Evolutionary conservation across 2,329 filamentous ascomycete genomes (phyloP).

Genomic region (Apiospora saccharicola): DNA sequence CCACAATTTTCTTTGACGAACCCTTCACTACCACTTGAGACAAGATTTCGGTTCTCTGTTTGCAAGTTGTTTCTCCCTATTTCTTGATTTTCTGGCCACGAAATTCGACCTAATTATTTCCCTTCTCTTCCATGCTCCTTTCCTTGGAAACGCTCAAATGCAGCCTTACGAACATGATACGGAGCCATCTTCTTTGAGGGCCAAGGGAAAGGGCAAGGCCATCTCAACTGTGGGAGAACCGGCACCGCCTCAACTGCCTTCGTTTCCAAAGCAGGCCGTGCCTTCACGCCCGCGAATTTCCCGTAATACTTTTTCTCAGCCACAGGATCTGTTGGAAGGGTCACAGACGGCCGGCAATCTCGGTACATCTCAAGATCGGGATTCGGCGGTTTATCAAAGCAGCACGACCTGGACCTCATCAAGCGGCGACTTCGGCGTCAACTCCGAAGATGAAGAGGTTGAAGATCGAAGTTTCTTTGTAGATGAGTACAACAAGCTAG

Average conservation of each 20-base stretch:
- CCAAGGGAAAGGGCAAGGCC: constrained; percentile 35
- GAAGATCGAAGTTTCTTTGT: constrained; percentile 58
- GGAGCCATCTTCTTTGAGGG: constrained; percentile 30
- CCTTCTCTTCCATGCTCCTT: not conserved
- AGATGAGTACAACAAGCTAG: constrained; percentile 66
- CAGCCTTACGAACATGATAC: constrained; percentile 40
- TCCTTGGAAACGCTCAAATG: constrained; percentile 34
- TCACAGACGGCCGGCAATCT: constrained; percentile 33
- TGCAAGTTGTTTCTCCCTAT: constrained; percentile 1
- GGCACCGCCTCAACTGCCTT: constrained; percentile 29
- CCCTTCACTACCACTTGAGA: not conserved
- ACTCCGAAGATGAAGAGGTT: constrained; percentile 58
- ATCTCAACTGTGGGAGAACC: constrained; percentile 29
- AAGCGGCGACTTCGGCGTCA: constrained; percentile 56
- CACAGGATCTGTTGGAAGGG: constrained; percentile 26
- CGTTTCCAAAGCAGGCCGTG: constrained; percentile 24
- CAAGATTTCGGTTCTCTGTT: not conserved
- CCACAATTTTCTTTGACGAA: constrained; percentile 16
- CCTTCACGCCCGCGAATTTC: constrained; percentile 24
- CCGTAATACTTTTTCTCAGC: constrained; percentile 30
- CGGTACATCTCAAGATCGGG: constrained; percentile 27
- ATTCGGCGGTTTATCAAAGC: constrained; percentile 42
- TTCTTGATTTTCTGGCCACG: not conserved
- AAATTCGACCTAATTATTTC: not conserved
- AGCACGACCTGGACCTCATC: constrained; percentile 67